Evolutionary conservation across 2,329 filamentous ascomycete genomes (phyloP), one percentile per base, ranked within the genome.

Genomic region (Metarhizium anisopliae): DNA sequence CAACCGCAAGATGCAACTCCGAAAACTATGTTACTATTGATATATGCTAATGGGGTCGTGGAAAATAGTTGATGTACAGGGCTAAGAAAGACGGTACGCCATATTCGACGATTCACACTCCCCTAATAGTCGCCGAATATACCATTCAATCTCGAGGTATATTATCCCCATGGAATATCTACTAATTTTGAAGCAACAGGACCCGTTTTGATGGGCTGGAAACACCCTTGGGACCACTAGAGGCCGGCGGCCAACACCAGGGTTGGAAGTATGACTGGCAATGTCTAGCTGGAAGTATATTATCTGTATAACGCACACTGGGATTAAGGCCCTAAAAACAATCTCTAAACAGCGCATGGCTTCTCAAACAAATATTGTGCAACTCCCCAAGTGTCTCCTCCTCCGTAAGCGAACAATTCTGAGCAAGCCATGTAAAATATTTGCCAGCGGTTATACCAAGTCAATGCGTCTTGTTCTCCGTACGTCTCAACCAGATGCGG

Each of bases 221-320:
- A 91, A 78, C 94, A 97, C 74, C 94, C 91, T 62, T 96, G 91
- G 90, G 92, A 96, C 64, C 91, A 96, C 76, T 96, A 78, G 81
- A 73, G 57, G 60, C 52, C 38, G 30, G 38, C 38, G 11, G 20
- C 57, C 38, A 57, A 60, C 58, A 20, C 7, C 8, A 20, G 42
- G 42, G n/a, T 45, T 57, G 59, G 47, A 38, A 55, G 54, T 36
- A 40, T 47, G n/a, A 7, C 40, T 54, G 32, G 42, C 10, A 13
- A 50, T 6, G 20, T 40, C 32, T 25, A 51, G 25, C 25, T 25
- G n/a, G 30, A 5, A 50, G 20, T 55, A 51, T 54, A 8, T 16
- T 40, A n/a, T 43, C 43, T 18, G 18, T 45, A 16, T 20, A 45
- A 45, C 38, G 13, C 38, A 40, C 8, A 40, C 38, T 40, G 14